Base-by-base conservation (phyloP, 164 flowering plant genomes). In the Berberis thunbergii region DNA sequence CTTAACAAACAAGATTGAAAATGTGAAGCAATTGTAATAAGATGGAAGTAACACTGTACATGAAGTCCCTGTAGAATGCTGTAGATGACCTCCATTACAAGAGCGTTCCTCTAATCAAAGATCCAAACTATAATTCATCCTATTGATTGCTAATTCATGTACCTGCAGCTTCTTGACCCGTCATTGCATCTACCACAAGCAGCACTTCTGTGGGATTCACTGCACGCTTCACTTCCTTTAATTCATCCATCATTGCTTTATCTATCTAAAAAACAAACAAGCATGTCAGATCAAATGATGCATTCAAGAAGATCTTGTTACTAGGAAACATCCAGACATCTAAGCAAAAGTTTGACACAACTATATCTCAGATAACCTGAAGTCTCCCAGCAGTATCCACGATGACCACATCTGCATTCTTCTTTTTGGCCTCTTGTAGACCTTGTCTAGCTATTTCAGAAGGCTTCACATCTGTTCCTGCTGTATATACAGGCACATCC, bases 81-180 rank as follows among this genome's bases (percentile, higher is more conserved):
- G 26, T 26, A 26, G 26, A 26, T 26, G 26, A 26, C 26, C 26
- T 26, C 26, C 26, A 26, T 26, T 26, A 26, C 26, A 26, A 26
- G 26, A 26, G 26, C 26, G 26, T 26, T 26, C 26, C 26, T 26
- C 26, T 26, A 26, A 26, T 26, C 26, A 26, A 26, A 26, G 26
- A 26, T 26, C 26, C 26, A 26, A 26, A 26, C 26, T 26, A 26
- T 26, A 26, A 26, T 26, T 26, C 26, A 26, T 26, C 26, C 26
- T 26, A 26, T 26, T 9, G 45, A 10, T 43, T 61, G 43, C 6
- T 41, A 62, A 4, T 42, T 7, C 40, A 53, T 42, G 12, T 72
- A 90, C 98, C 97, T 73, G 98, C 98, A 76, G 98, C 97, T 83
- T 94, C 97, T 83, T 94, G 98, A 52, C 98, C 97, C 65, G 98